Percentiles rank a stretch among this genome's conserved stretches.
Conservation (phyloP, 495 filamentous ascomycete genomes). For the Podospora anserina region DNA sequence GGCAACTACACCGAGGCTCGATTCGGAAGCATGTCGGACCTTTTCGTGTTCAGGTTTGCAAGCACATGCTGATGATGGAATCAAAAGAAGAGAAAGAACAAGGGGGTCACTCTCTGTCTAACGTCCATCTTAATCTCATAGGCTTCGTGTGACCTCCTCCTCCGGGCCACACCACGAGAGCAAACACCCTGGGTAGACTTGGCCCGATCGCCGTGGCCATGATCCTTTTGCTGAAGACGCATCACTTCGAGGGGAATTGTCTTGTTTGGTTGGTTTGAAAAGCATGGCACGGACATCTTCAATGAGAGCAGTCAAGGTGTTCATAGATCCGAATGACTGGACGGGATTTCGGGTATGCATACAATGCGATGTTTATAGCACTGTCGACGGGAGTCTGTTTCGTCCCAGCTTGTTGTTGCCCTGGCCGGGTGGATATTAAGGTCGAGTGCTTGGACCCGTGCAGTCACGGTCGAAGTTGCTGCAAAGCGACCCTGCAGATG, state of each 20-base stretch:
- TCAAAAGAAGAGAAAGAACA: neutral
- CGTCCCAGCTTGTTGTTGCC: too few species aligned
- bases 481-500: neutral
- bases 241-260: neutral
- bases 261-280: neutral
- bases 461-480: neutral
- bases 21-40: neutral
- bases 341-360: neutral
- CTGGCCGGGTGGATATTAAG: neutral
- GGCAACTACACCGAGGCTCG: neutral
- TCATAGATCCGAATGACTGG: neutral
- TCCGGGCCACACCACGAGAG: neutral
- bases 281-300: neutral
- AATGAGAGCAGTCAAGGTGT: neutral
- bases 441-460: neutral
- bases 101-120: neutral
- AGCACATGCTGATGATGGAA: neutral
- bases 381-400: too few species aligned
- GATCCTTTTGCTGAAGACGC: neutral
- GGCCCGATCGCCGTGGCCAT: neutral
- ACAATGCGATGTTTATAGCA: neutral
- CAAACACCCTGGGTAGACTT: neutral
- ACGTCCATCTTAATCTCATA: neutral
- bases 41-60: neutral
- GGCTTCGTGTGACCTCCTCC: neutral